Evolutionary conservation across 208 protist species (phyloP).

Genomic region (Wallacemonas sp.): DNA sequence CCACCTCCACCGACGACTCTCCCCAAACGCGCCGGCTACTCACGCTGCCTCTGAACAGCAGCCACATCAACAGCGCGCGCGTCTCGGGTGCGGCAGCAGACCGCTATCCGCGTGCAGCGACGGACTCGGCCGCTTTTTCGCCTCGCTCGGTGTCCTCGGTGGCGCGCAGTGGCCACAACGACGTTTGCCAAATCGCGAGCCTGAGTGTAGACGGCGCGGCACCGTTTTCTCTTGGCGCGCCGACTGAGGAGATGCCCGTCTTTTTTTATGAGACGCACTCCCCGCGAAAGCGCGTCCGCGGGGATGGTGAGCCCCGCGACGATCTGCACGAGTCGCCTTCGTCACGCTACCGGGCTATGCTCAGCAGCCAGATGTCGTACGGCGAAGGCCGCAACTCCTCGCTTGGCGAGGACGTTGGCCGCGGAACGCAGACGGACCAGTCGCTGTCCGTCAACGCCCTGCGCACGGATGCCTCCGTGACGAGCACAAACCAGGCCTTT

Average conservation of each 20-base stretch:
- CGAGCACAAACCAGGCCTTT: neutral
- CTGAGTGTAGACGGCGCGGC: neutral
- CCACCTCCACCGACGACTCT: neutral
- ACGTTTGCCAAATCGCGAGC: neutral
- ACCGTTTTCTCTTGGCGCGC: neutral
- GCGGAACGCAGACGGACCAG: neutral
- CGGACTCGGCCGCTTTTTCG: neutral
- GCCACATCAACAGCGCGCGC: neutral
- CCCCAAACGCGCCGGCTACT: no score
- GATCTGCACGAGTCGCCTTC: neutral
- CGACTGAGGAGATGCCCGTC: neutral
- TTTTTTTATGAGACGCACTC: slow-evolving; percentile 4
- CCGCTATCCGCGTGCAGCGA: neutral
- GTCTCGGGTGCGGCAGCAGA: neutral
- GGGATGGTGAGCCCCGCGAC: neutral
- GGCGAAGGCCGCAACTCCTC: neutral
- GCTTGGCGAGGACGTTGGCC: neutral
- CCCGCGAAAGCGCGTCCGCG: slow-evolving; percentile 2
- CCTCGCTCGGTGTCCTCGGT: neutral
- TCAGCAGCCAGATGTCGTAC: neutral
- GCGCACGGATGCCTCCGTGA: neutral
- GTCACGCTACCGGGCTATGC: neutral
- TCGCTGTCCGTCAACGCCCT: neutral
- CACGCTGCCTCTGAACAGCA: no score
- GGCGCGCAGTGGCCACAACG: neutral